These are phyloP conservation scores for Ophiocordyceps robertsii DNA, from an alignment of 2,329 filamentous ascomycete species.

Conservation along the genomic window DNA sequence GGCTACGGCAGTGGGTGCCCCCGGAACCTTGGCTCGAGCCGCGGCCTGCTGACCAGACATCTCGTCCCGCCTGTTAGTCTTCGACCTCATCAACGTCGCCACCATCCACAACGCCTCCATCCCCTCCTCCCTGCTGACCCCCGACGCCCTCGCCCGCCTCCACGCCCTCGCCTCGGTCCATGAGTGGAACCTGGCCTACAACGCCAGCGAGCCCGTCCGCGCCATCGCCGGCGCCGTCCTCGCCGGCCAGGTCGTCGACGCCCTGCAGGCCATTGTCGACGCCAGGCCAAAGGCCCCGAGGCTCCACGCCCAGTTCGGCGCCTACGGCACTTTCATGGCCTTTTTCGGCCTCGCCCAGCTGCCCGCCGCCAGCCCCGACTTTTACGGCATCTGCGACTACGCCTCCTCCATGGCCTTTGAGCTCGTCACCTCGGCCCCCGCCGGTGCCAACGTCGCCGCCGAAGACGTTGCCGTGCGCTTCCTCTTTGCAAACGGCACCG, in stretches of 20 bases:
- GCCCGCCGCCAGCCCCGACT: constrained; percentile 39
- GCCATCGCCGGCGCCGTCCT: constrained; percentile 45
- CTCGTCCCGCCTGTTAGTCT: constrained; percentile 27
- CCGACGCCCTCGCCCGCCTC: constrained; percentile 46
- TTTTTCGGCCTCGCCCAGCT: constrained; percentile 49
- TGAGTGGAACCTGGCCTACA: constrained; percentile 76
- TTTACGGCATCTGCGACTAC: constrained; percentile 72
- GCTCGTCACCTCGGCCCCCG: constrained; percentile 45
- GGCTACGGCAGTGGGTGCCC: constrained; percentile 42
- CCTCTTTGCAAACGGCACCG: constrained; percentile 46
- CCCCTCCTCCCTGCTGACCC: constrained; percentile 44
- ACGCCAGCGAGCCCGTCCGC: constrained; percentile 52
- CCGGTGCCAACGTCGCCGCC: constrained; percentile 25
- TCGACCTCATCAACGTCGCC: constrained; percentile 46
- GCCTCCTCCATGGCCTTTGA: constrained; percentile 74
- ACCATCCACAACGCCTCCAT: constrained; percentile 49
- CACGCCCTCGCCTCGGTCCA: constrained; percentile 63
- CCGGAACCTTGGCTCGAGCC: neutral
- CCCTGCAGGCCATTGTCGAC: constrained; percentile 38
- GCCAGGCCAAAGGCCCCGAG: constrained; percentile 20
- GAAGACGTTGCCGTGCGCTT: constrained; percentile 45
- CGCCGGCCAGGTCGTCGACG: constrained; percentile 38
- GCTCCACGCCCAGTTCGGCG: constrained; percentile 44
- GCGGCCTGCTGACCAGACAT: neutral
- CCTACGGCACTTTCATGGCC: constrained; percentile 47